Evolutionary conservation across 768 basidiomycete species (phyloP).

Genomic region (Russula compacta): DNA sequence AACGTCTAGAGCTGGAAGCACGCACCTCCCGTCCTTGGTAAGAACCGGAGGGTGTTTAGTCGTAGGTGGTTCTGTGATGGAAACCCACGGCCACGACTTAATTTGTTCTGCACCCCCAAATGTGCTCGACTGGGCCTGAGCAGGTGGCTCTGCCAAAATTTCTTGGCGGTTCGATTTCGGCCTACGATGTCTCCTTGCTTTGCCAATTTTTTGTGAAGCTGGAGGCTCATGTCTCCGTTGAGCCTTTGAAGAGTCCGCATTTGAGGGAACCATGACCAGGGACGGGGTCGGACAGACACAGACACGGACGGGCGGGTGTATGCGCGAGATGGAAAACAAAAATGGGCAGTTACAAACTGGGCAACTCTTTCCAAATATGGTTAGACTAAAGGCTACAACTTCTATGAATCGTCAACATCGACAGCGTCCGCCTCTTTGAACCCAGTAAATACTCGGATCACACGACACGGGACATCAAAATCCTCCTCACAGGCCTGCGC

Average conservation of each 20-base stretch:
- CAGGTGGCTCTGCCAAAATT: conserved; percentile 23
- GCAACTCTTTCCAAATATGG: conserved; percentile 9
- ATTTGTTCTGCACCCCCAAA: conserved; percentile 7
- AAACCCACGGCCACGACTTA: conserved; percentile 55
- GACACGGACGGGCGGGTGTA: not conserved
- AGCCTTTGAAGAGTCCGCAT: not conserved
- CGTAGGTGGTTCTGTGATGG: conserved; percentile 58
- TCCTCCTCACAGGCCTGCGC: conserved; percentile 41
- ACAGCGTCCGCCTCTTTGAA: conserved; percentile 32
- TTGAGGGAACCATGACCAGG: conserved; percentile 4
- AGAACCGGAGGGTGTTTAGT: conserved; percentile 67
- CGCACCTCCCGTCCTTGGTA: conserved; percentile 81
- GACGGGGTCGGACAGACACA: not conserved
- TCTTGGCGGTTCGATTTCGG: conserved; percentile 33
- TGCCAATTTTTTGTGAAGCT: not conserved
- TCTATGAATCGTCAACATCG: conserved; percentile 3
- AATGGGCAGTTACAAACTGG: not conserved
- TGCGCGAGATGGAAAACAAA: not conserved
- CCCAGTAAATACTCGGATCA: conserved; percentile 53
- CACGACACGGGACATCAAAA: conserved; percentile 43
- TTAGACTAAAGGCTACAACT: conserved; percentile 4
- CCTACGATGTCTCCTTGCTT: conserved; percentile 21
- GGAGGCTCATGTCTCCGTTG: not conserved
- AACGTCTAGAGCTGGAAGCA: conserved; percentile 3
- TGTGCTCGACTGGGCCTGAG: conserved; percentile 20